These are phyloP conservation scores for Lycium ferocissimum DNA, from an alignment of 257 asterid genomes.

Conservation along the genomic window DNA sequence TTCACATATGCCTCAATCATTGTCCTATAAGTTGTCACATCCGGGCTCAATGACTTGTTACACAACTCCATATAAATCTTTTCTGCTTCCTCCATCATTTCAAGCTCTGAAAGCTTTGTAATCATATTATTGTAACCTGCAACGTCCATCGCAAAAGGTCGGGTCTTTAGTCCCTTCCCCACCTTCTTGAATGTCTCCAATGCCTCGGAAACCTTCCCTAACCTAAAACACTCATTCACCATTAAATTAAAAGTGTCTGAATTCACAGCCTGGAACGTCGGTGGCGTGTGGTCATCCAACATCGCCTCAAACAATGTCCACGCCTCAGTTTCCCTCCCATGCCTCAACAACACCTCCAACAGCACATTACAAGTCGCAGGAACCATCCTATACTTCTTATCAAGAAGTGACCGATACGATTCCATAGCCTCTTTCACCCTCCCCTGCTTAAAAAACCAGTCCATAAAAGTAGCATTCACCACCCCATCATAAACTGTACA, in stretches of 20 bases:
- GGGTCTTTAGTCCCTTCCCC: conserved; percentile 75
- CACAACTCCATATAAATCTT: conserved; percentile 54
- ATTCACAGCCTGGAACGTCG: conserved; percentile 84
- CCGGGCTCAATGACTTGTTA: conserved; percentile 70
- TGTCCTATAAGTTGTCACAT: conserved; percentile 71
- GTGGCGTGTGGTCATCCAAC: conserved; percentile 96
- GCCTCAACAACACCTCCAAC: conserved; percentile 71
- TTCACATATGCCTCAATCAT: conserved; percentile 76
- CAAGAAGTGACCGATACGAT: conserved; percentile 69
- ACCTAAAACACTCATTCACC: conserved; percentile 79
- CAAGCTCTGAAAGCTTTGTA: conserved; percentile 71
- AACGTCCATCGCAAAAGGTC: conserved; percentile 86
- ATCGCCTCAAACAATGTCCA: conserved; percentile 75
- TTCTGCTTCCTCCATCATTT: conserved; percentile 82
- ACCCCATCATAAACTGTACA: conserved; percentile 83
- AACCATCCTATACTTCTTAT: conserved; percentile 67
- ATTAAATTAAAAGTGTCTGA: conserved; percentile 76
- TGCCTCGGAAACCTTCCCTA: conserved; percentile 75
- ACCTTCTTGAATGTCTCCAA: conserved; percentile 74
- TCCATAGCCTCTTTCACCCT: conserved; percentile 85
- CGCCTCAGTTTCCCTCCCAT: conserved; percentile 79
- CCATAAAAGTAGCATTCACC: conserved; percentile 88
- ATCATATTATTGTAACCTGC: conserved; percentile 87
- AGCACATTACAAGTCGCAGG: conserved; percentile 80
- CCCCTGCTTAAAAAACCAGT: conserved; percentile 85